Conservation (phyloP, 192 early-diverging fungal species). For the Neocallimastix lanati region DNA sequence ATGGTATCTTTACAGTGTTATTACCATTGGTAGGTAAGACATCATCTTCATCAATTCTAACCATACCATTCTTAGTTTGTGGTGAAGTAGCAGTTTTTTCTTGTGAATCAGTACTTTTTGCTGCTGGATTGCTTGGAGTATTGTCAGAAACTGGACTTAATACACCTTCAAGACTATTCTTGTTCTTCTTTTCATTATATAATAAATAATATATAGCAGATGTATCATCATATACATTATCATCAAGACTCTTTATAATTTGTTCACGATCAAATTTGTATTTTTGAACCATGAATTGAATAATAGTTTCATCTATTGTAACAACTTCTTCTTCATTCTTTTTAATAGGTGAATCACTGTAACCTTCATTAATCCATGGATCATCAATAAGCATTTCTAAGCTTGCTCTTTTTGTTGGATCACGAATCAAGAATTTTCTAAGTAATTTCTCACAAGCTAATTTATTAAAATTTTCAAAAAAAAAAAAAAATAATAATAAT, state of each 20-base stretch:
- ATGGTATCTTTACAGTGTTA: not conserved
- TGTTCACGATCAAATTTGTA: constrained; percentile 26
- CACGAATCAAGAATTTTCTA: constrained; percentile 34
- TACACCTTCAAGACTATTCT: not conserved
- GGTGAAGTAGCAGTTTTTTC: not conserved
- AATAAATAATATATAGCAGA: constrained; percentile 39
- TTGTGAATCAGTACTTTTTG: not conserved
- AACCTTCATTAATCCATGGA: constrained; percentile 40
- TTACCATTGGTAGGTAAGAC: not conserved
- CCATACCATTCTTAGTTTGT: not conserved
- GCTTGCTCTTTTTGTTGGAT: constrained; percentile 29
- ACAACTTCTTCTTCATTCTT: constrained; percentile 18
- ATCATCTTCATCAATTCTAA: not conserved
- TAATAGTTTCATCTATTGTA: constrained; percentile 30
- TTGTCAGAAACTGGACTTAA: not conserved
- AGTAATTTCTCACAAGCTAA: constrained; percentile 38
- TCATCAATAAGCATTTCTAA: constrained; percentile 40
- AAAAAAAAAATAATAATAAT: not conserved
- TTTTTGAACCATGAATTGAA: constrained; percentile 28
- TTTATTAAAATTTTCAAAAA: too few species aligned
- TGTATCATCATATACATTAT: constrained; percentile 37
- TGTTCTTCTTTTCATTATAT: constrained; percentile 15
- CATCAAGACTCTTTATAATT: constrained; percentile 22
- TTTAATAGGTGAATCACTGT: constrained; percentile 22
- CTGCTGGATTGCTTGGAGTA: not conserved